Base-by-base conservation (phyloP, 2,329 filamentous ascomycete genomes). In the Dothistroma pini region DNA sequence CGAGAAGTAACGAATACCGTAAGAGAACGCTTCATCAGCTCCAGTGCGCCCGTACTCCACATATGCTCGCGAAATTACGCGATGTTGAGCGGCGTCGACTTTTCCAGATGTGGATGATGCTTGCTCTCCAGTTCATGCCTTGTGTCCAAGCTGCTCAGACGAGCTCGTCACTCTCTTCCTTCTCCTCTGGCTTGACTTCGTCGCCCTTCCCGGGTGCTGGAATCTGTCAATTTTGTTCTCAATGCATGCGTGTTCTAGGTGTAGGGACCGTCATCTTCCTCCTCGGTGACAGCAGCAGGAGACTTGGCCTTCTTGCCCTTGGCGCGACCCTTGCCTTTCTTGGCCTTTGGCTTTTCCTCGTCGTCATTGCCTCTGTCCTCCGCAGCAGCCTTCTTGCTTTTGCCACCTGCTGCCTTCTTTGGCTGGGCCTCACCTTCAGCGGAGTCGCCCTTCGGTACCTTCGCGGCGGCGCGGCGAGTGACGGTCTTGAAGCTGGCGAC, bases 401-500 rank as follows among this genome's bases (percentile, higher is more conserved):
- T 59, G 34, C 58, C 57, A 19, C 19, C 55, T 10, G 56, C 61
- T 16, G 57, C 54, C 16, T 60, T 60, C 54, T 63, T 63, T 2
- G 50, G 35, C 19, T 49, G 25, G 21, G 58, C 47, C 41, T 31
- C 32, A 22, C 11, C 19, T 16, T 48, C 58, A n/a, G n/a, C n/a
- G n/a, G n/a, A n/a, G n/a, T n/a, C n/a, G n/a, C n/a, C n/a, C 44
- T 56, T 58, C 22, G 38, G 14, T 32, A 34, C 48, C 47, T 63
- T 64, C 31, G 19, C 48, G 58, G 54, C 50, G 21, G 60, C 60
- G 6, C 52, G 44, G 12, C 41, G 22, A 3, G 63, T 63, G 19
- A 67, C 60, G 25, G 61, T 66, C 56, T 64, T 64, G 65, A 67
- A 67, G 10, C 61, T 64, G 12, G 58, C 62, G 41, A 62, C n/a